Evolutionary conservation across 2,329 filamentous ascomycete species (phyloP), one percentile per base, ranked within the genome.

Genomic region (Trichoderma koningiopsis): DNA sequence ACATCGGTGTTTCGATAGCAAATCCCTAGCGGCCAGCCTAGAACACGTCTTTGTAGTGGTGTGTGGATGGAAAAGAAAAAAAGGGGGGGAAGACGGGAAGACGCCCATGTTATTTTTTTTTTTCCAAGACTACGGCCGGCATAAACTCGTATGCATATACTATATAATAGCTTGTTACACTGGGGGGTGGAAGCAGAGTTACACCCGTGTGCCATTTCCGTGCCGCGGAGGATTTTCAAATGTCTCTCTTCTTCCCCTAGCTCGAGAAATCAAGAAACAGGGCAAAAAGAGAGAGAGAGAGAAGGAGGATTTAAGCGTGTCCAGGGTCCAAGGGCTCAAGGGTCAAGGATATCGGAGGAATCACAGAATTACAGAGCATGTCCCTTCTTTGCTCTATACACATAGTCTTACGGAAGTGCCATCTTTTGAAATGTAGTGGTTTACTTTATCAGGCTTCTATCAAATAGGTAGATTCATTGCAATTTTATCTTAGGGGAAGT

Each of bases 121-220:
- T 27, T 27, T 24, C 11, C 14, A 27, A 13, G 11, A n/a, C 19
- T 11, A 56, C 33, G 49, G 52, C 49, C 61, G 52, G 55, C 27
- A 27, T 52, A 19, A 37, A 55, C 35, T 19, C 43, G 61, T 35
- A 59, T 59, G 33, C 47, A 24, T 5, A 49, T n/a, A 16, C 14
- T 19, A 43, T 43, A 27, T 29, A 2, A 10, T 16, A 56, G 47
- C 33, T 55, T 19, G 61, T 31, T 55, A n/a, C 61, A 64, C 33
- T 31, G 22, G 35, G 33, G 35, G 29, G 33, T 33, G 24, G 27
- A 43, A 56, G 58, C 49, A 59, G 57, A 52, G 66, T 59, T 63
- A 63, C 58, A 68, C 47, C 66, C 58, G 66, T 63, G 58, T 62
- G 58, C 58, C 58, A 68, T 68, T 63, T 35, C 66, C 66, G 66